Evolutionary conservation across 768 basidiomycete genomes (phyloP), one percentile per base, ranked within the genome.

Genomic region (Auriscalpium vulgare): DNA sequence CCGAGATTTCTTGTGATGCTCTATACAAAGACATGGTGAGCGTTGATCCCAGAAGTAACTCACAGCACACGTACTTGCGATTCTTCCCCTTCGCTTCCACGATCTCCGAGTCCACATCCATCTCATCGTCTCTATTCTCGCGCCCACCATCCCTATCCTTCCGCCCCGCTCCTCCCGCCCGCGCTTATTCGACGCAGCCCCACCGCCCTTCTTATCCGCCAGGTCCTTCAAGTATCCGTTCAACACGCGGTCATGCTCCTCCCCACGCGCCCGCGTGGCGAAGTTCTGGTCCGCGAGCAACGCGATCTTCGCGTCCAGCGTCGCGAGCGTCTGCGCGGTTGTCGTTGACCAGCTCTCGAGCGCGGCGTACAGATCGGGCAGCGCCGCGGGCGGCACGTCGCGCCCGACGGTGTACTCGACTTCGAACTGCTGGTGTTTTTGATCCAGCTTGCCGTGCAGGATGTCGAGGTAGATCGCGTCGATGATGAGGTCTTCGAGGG

Each of bases 401-500:
- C 95, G 73, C 0, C 95, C 95, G 77, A 94, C 85, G 0, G 88
- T 91, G 65, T 91, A 93, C 70, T 95, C 90, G 37, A 98, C 84
- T 69, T 95, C 90, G 56, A 98, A 77, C 61, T 92, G 86, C 60
- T 85, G 82, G 63, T 90, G 81, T 67, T 91, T 90, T 71, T 97
- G 95, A 70, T 97, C 93, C 50, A 99, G 85, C 66, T 91, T 93
- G 10, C 93, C 95, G 50, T 84, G 83, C 38, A 99, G 77, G 40
- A 97, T 75, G 67, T 91, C 88, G 43, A 90, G 83, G 71, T 97
- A 98, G 69, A 97, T 94, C 10, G 89, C 89, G 65, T 97, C 94
- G 69, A 99, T 98, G 67, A 98, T 90, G 60, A 97, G 83, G 71
- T 97, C 95, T 69, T 99, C 95, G 3, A 99, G 84, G 55, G 89